These are phyloP conservation scores for Xylariaceae sp. DNA, from an alignment of 2,329 filamentous ascomycete genomes.

Conservation along the genomic window DNA sequence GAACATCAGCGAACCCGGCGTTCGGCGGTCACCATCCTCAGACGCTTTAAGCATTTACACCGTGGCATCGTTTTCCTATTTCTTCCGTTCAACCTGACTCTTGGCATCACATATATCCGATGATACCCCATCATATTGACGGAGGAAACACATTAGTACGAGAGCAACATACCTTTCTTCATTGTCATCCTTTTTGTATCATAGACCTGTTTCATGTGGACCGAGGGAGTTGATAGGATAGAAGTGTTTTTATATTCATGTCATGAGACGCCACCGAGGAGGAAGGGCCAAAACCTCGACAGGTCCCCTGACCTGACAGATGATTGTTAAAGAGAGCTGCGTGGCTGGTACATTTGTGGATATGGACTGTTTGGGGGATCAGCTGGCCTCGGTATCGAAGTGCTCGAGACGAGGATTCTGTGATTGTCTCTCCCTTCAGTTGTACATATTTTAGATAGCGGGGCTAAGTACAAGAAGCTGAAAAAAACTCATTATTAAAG, in stretches of 20 bases:
- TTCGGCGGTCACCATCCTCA: conserved; percentile 30
- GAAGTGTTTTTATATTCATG: conserved; percentile 31
- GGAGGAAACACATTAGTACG: conserved; percentile 6
- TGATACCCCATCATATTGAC: conserved; percentile 13
- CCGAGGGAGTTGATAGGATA: conserved; percentile 39
- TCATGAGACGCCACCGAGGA: conserved; percentile 23
- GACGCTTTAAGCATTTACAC: conserved; percentile 30
- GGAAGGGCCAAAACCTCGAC: not conserved
- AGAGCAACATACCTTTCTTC: conserved; percentile 20
- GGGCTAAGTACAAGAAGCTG: conserved; percentile 23
- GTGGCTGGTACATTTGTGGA: conserved; percentile 30
- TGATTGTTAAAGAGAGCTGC: conserved; percentile 23
- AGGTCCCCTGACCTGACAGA: not conserved
- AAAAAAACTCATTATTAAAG: conserved; percentile 22
- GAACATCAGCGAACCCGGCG: conserved; percentile 36
- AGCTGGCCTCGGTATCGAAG: conserved; percentile 44
- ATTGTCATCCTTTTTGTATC: conserved; percentile 34
- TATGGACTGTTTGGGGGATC: conserved; percentile 34
- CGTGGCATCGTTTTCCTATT: conserved; percentile 20
- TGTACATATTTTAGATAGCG: conserved; percentile 40
- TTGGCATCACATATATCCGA: conserved; percentile 26
- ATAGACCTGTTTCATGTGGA: conserved; percentile 37
- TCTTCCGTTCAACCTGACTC: conserved; percentile 6
- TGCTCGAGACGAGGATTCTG: conserved; percentile 44
- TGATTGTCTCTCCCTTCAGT: conserved; percentile 33